Evolutionary conservation across 1,284 basidiomycete species (phyloP).

Genomic region (Termitomyces sp.): DNA sequence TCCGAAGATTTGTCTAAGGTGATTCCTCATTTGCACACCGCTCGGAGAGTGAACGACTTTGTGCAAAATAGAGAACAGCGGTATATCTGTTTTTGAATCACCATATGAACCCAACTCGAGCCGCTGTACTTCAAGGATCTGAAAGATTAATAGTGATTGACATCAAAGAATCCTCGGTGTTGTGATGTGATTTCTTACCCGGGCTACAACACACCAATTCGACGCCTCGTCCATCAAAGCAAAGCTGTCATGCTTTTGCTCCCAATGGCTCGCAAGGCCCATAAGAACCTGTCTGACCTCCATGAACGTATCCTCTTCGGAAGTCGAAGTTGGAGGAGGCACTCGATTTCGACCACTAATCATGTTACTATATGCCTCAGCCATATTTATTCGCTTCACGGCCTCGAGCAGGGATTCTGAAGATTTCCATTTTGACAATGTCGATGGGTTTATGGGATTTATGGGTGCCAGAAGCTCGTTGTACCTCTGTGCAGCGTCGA

Average conservation of each 20-base stretch:
- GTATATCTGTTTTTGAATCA: conserved; percentile 23
- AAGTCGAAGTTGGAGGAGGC: conserved; percentile 7
- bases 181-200: conserved; percentile 20
- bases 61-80: conserved; percentile 30
- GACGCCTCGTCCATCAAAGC: conserved; percentile 23
- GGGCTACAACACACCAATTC: conserved; percentile 24
- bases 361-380: conserved; percentile 12
- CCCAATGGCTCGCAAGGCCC: conserved; percentile 23
- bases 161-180: conserved; percentile 1
- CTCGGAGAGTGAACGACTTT: conserved; percentile 14
- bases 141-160: background rate
- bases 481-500: conserved; percentile 23
- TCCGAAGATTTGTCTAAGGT: conserved; percentile 9
- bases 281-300: conserved; percentile 32
- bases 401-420: conserved; percentile 11
- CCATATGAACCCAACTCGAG: conserved; percentile 1
- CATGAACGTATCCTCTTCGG: conserved; percentile 27
- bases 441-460: conserved; percentile 16
- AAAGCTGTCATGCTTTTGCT: conserved; percentile 21
- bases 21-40: conserved; percentile 5
- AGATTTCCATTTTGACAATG: conserved; percentile 16
- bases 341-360: conserved; percentile 2
- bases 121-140: conserved; percentile 26
- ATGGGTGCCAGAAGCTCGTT: conserved; percentile 14
- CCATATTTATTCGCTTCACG: conserved; percentile 10